Percentiles rank a stretch among this genome's conserved stretches.
Conservation (phyloP, 228 moss, liverwort and hornwort genomes). For the Sphagnum magellanicum region DNA sequence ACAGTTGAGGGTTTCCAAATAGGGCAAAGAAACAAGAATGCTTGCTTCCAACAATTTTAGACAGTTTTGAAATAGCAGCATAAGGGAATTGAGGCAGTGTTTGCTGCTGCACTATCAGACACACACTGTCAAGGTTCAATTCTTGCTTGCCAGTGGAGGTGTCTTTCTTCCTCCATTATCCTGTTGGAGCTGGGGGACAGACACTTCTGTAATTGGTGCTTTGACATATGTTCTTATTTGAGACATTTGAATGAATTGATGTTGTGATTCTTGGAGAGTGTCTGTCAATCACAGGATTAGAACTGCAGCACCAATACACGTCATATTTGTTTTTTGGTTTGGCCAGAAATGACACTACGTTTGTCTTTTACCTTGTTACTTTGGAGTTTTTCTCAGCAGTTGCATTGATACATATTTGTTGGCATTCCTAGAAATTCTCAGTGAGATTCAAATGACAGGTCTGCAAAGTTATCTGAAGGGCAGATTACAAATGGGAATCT, state of each 20-base stretch:
- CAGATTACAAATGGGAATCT: conserved; percentile 81
- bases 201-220: background rate
- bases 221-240: too few species aligned
- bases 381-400: too few species aligned
- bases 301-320: background rate
- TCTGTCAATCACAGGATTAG: background rate
- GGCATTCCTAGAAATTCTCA: too few species aligned
- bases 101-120: too few species aligned
- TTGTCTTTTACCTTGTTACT: too few species aligned
- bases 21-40: too few species aligned
- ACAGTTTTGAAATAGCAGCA: background rate
- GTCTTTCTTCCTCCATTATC: too few species aligned
- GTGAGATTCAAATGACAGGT: conserved; percentile 15
- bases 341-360: too few species aligned
- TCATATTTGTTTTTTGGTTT: background rate
- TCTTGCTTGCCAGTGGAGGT: too few species aligned
- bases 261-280: background rate
- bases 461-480: conserved; percentile 89
- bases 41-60: background rate
- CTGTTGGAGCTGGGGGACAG: background rate
- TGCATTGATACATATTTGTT: too few species aligned
- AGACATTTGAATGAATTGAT: background rate
- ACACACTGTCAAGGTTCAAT: too few species aligned
- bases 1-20: background rate
- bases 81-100: too few species aligned